These are phyloP conservation scores for Backusella australiensis DNA, from an alignment of 192 early-diverging fungal genomes.

Conservation along the genomic window DNA sequence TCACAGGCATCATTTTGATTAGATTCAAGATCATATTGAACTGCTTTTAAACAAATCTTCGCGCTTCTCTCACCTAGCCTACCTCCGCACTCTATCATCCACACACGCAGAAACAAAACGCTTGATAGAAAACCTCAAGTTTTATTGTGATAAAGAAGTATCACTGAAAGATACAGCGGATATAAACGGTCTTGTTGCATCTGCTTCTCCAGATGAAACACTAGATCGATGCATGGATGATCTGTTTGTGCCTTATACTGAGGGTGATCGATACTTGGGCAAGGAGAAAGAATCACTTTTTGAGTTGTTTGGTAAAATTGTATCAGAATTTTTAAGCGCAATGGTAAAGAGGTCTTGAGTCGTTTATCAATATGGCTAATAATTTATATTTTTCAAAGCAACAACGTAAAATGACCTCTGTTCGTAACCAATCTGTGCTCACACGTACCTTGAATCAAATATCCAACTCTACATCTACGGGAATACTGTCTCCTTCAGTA, in stretches of 20 bases:
- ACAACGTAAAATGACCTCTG: conserved; percentile 33
- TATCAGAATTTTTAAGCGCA: conserved; percentile 48
- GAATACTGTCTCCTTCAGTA: conserved; percentile 5
- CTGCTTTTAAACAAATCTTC: conserved; percentile 70
- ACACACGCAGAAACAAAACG: conserved; percentile 72
- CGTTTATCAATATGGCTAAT: not conserved
- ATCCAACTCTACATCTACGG: conserved; percentile 18
- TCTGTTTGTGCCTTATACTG: conserved; percentile 92
- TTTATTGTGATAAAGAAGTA: conserved; percentile 62
- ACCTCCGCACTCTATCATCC: conserved; percentile 72
- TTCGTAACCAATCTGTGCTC: conserved; percentile 29
- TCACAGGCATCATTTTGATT: not conserved
- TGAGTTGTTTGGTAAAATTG: conserved; percentile 58
- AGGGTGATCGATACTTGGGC: conserved; percentile 83
- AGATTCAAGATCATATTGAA: conserved; percentile 92
- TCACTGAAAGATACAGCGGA: conserved; percentile 35
- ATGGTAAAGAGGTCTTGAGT: conserved; percentile 22
- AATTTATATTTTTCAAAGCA: conserved; percentile 27
- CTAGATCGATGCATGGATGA: conserved; percentile 91
- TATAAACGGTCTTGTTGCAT: conserved; percentile 40
- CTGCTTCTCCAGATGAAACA: conserved; percentile 62
- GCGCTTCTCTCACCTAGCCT: conserved; percentile 70
- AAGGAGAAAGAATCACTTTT: conserved; percentile 70
- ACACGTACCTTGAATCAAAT: conserved; percentile 38
- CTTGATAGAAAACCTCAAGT: conserved; percentile 75